These are phyloP conservation scores for Fraxinus albicans DNA, from an alignment of 305 asterid genomes.

Conservation along the genomic window DNA sequence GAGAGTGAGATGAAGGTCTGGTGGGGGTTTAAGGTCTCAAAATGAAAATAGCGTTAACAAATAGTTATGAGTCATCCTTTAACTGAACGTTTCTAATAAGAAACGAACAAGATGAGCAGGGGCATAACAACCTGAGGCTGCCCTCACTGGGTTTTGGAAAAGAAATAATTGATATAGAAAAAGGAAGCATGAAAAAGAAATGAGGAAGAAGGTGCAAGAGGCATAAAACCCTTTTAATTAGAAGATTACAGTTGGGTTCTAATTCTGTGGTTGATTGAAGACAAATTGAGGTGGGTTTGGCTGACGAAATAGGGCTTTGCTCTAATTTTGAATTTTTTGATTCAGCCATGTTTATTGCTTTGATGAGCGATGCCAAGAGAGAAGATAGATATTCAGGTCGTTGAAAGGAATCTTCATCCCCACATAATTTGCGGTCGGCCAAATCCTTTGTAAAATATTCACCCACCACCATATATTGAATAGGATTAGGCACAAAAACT, in stretches of 20 bases:
- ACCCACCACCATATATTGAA: too few species aligned
- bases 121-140: neutral
- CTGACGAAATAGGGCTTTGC: neutral
- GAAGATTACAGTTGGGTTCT: neutral
- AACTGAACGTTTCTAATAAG: neutral
- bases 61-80: neutral
- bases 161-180: neutral
- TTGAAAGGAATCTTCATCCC: neutral
- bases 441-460: neutral
- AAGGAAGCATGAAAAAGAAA: neutral
- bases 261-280: neutral
- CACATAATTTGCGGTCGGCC: neutral
- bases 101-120: neutral
- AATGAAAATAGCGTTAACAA: neutral
- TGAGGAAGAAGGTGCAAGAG: neutral
- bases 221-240: neutral
- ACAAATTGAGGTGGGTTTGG: neutral
- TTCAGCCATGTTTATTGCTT: neutral
- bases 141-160: neutral
- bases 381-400: neutral
- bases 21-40: neutral
- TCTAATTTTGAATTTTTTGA: neutral
- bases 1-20: neutral
- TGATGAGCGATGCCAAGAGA: neutral
- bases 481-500: neutral